Base-by-base conservation (phyloP, 768 basidiomycete species). In the Brasilioporus rufonigricans region DNA sequence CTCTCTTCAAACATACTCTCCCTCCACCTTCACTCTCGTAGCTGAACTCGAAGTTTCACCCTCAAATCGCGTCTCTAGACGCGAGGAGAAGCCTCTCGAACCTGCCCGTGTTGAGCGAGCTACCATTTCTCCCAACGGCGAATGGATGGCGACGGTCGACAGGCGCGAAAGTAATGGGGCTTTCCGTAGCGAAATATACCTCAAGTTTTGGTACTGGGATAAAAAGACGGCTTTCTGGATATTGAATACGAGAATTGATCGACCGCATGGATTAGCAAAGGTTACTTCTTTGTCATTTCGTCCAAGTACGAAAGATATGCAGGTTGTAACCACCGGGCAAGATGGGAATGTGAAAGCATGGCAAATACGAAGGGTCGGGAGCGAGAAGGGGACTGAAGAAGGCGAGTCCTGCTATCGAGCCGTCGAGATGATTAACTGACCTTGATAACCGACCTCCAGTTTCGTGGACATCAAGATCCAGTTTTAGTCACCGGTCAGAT, bases 111-210 rank as follows among this genome's bases (percentile, higher is more conserved):
- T 98, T 3, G 87, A 91, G 46, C 77, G 76, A 11, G 81, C 80
- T 7, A 81, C 78, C 5, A 75, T 95, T 54, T 88, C 89, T 5
- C 67, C 80, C 2, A 76, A 74, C n/a, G 87, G 87, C 11, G 78
- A 83, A 44, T 98, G 96, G 95, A 84, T 99, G 84, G 93, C 93
- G 6, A 95, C 96, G 2, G 71, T 92, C 24, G 96, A 99, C 71
- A 71, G 74, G 29, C 81, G 94, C 51, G 79, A 83, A 52, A 85
- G 80, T 6, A 85, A 88, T 40, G 83, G 82, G 23, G 76, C 74
- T 13, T 85, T 85, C 71, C 83, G 77, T 58, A 75, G 75, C 26
- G 93, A 87, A 71, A 77, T 86, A 29, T 87, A 87, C 66, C 78
- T 99, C 52, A 98, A 98, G 74, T 72, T 98, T 32, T 99, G 97